A percentile compares a stretch with the other conserved stretches of the same genome.
Evolutionary conservation across 148 eudicot species (phyloP).

Genomic region (Polygonum aviculare): DNA sequence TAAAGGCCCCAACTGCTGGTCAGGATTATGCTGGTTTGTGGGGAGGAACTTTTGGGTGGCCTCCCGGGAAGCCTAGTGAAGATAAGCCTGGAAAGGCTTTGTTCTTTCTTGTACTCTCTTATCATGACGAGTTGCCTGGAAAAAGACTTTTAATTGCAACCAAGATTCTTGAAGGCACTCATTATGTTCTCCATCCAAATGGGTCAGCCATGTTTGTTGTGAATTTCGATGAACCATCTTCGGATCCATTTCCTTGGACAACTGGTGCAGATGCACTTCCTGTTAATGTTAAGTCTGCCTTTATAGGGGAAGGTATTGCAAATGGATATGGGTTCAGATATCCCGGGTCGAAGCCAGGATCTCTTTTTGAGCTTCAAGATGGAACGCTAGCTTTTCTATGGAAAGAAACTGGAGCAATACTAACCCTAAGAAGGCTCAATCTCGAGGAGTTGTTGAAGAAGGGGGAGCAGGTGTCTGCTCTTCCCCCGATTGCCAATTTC

Average conservation of each 20-base stretch:
- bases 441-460: conserved; percentile 60
- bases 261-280: conserved; percentile 39
- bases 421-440: conserved; percentile 65
- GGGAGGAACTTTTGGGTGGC: conserved; percentile 94
- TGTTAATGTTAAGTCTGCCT: conserved; percentile 42
- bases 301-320: conserved; percentile 68
- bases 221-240: conserved; percentile 42
- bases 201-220: conserved; percentile 91
- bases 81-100: conserved; percentile 78
- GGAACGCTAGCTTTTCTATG: conserved; percentile 64
- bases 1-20: conserved; percentile 29
- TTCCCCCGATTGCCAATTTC: conserved; percentile 65
- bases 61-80: conserved; percentile 65
- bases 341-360: conserved; percentile 85
- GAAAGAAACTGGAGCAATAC: conserved; percentile 65
- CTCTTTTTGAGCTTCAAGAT: conserved; percentile 55
- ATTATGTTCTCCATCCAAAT: conserved; percentile 82
- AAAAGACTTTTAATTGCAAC: conserved; percentile 60
- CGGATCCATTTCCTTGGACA: conserved; percentile 64
- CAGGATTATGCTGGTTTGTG: conserved; percentile 67
- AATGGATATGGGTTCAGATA: conserved; percentile 85
- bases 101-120: conserved; percentile 65
- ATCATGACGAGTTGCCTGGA: conserved; percentile 56
- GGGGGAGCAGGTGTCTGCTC: conserved; percentile 66
- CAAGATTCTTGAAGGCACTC: conserved; percentile 78